Evolutionary conservation across 306 rosid species (phyloP).

Genomic region (Abrus pulchellus): DNA sequence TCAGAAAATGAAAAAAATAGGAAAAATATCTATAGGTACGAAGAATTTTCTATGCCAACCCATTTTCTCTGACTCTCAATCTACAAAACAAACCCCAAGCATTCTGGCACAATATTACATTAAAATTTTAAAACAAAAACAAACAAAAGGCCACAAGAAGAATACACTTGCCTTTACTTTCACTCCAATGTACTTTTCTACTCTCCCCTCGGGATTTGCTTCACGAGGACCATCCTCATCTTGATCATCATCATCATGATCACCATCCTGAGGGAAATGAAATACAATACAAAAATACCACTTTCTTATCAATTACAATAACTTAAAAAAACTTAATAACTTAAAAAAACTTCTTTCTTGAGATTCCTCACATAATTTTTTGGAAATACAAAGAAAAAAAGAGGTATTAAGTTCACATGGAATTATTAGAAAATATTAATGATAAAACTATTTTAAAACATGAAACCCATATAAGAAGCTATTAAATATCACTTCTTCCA

Average conservation of each 20-base stretch:
- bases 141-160: conserved; percentile 33
- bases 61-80: conserved; percentile 7
- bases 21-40: conserved; percentile 19
- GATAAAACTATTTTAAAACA: conserved; percentile 6
- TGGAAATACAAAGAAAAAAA: conserved; percentile 19
- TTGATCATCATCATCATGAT: conserved; percentile 81
- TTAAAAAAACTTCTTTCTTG: background rate
- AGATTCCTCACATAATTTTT: conserved; percentile 21
- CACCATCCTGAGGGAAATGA: conserved; percentile 78
- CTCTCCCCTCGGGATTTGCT: conserved; percentile 89
- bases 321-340: conserved; percentile 4
- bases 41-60: background rate
- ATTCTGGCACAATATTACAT: conserved; percentile 5
- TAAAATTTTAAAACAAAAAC: background rate
- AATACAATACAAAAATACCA: conserved; percentile 42
- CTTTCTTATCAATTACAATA: conserved; percentile 23
- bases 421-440: background rate
- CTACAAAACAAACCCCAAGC: conserved; percentile 29
- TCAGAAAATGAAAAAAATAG: conserved; percentile 15
- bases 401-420: background rate
- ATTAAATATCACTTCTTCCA: conserved; percentile 12
- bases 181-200: conserved; percentile 96
- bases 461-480: conserved; percentile 24
- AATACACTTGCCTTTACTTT: conserved; percentile 89
- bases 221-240: conserved; percentile 88